A percentile compares a stretch with the other conserved stretches of the same genome.
phyloP scores from a whole-genome alignment of 2,329 filamentous ascomycete species.

The Ciborinia camelliae region DNA sequence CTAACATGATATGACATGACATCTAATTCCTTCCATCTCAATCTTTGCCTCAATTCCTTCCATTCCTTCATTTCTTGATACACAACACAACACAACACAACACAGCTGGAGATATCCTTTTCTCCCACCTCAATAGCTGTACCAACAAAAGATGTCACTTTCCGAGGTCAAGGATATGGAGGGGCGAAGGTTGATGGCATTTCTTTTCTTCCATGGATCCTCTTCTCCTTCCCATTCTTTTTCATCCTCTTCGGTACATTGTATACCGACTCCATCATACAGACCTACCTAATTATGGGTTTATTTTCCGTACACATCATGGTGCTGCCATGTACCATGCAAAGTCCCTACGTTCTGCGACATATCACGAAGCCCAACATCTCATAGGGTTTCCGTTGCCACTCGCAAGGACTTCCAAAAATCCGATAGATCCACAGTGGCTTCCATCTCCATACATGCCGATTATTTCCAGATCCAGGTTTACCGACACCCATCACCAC shows the following conservation, averaged over 20 bases:
- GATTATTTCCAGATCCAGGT: slow-evolving; percentile 1
- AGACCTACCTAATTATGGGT: not conserved
- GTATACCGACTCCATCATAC: not conserved
- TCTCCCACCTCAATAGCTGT: not conserved
- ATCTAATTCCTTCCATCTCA: no score
- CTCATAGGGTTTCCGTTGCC: not conserved
- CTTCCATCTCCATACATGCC: not conserved
- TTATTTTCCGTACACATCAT: not conserved
- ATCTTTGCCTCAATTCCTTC: not conserved
- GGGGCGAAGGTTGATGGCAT: no score
- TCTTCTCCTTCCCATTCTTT: not conserved
- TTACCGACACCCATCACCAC: not conserved
- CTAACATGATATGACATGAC: no score
- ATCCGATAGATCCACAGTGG: slow-evolving; percentile 1
- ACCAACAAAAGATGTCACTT: not conserved
- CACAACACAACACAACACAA: no score
- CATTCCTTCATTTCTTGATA: not conserved
- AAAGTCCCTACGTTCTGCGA: slow-evolving; percentile 7
- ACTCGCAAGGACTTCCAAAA: not conserved
- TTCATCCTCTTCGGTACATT: not conserved
- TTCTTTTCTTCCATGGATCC: not conserved
- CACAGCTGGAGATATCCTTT: not conserved
- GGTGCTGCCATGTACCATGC: not conserved
- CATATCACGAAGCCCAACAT: slow-evolving; percentile 4
- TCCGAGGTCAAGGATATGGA: not conserved